These are phyloP conservation scores for Fusarium oligoseptatum DNA, from an alignment of 2,329 filamentous ascomycete genomes.

Conservation along the genomic window DNA sequence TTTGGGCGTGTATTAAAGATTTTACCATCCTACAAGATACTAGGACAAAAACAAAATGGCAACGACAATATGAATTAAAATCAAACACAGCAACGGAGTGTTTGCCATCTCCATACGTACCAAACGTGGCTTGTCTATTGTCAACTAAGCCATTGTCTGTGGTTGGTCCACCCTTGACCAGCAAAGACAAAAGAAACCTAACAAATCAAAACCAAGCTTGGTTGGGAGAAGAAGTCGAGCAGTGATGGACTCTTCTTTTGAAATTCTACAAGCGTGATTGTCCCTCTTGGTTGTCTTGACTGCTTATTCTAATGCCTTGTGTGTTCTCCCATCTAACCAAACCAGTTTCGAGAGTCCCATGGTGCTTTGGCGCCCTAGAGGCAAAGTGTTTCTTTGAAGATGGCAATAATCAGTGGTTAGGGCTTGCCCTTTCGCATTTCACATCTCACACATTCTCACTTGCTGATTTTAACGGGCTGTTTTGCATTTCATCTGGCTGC, in stretches of 20 bases:
- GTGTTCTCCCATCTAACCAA: not conserved
- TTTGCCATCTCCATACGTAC: not conserved
- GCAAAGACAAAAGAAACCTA: not conserved
- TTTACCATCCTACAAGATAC: not conserved
- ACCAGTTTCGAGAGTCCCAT: not conserved
- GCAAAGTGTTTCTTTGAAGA: not conserved
- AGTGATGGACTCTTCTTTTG: not conserved
- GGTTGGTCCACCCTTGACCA: not conserved
- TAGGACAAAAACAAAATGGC: not conserved
- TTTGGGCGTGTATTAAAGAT: not conserved
- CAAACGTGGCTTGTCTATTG: not conserved
- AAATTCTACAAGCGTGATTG: not conserved
- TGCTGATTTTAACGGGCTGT: not conserved
- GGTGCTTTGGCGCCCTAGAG: not conserved
- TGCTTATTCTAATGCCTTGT: not conserved
- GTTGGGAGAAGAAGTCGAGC: not conserved
- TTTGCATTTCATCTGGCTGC: slow-evolving; percentile 1
- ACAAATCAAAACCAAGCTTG: not conserved
- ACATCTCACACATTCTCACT: not conserved
- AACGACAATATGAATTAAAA: not conserved
- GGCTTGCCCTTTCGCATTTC: not conserved
- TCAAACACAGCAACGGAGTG: not conserved
- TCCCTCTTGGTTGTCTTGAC: not conserved
- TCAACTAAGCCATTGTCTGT: not conserved
- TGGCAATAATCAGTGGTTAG: not conserved